Evolutionary conservation across 257 asterid species (phyloP).

Genomic region (Thymus mandschuricus): DNA sequence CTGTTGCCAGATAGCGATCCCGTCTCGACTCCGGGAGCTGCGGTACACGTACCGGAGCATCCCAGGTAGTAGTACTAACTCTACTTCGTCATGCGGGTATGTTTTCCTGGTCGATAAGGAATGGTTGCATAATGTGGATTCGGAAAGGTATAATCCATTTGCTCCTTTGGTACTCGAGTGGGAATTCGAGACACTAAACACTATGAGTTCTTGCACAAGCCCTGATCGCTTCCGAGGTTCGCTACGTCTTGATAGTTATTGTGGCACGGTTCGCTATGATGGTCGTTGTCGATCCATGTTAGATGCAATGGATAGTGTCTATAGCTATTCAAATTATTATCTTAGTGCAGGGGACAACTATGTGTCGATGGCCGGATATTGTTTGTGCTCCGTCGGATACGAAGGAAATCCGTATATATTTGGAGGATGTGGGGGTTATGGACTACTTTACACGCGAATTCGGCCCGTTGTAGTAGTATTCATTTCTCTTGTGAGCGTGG

Average conservation of each 20-base stretch:
- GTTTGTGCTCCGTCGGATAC: background rate
- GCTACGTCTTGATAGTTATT: no score
- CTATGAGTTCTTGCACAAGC: background rate
- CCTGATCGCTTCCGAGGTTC: background rate
- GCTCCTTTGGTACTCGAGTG: background rate
- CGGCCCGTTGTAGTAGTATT: background rate
- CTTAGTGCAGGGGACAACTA: background rate
- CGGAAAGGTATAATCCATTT: background rate
- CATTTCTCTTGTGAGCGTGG: background rate
- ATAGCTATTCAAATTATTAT: no score
- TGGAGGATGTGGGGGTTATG: slow-evolving; percentile 38
- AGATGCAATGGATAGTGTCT: background rate
- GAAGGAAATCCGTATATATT: background rate
- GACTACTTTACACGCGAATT: background rate
- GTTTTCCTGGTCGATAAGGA: slow-evolving; percentile 32
- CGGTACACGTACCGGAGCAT: slow-evolving; percentile 18
- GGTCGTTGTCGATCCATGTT: background rate
- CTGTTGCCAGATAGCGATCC: slow-evolving; percentile 38
- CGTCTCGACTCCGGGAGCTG: slow-evolving; percentile 7
- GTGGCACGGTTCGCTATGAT: no score
- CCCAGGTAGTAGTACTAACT: background rate
- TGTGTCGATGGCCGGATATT: background rate
- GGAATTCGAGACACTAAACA: background rate
- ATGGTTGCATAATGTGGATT: slow-evolving; percentile 26
- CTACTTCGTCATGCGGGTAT: slow-evolving; percentile 36